Percentiles rank a stretch among this genome's conserved stretches.
These are phyloP conservation scores for Gossypium davidsonii DNA, from an alignment of 441 rosid species.

Conservation along the genomic window DNA sequence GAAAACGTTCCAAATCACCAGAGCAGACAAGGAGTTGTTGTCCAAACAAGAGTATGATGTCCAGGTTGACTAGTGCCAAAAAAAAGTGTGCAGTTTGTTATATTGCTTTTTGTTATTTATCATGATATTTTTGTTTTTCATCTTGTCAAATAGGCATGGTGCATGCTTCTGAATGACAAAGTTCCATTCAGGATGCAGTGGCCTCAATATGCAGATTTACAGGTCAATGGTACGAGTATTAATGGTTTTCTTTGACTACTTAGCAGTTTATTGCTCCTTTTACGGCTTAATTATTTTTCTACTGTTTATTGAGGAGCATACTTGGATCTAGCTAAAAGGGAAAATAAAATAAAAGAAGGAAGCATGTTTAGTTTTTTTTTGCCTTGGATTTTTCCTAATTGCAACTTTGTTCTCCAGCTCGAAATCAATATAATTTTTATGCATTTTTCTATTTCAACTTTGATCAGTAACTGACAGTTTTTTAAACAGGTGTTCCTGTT, in stretches of 20 bases:
- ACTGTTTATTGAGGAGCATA: neutral
- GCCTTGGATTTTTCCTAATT: neutral
- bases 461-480: neutral
- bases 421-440: neutral
- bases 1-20: constrained; percentile 65
- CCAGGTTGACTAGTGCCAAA: constrained; percentile 53
- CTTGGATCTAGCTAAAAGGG: neutral
- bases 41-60: constrained; percentile 68
- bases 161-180: constrained; percentile 98
- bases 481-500: constrained; percentile 46
- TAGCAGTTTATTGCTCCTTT: neutral
- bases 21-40: constrained; percentile 68
- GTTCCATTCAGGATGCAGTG: constrained; percentile 96
- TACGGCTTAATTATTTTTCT: neutral
- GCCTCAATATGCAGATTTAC: constrained; percentile 91
- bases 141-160: constrained; percentile 68
- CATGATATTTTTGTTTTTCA: constrained; percentile 18
- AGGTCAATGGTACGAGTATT: constrained; percentile 74
- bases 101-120: constrained; percentile 1
- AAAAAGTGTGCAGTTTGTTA: neutral
- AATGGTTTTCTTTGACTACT: constrained; percentile 6
- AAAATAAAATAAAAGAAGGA: neutral
- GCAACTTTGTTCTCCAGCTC: neutral
- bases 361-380: neutral
- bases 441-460: neutral